Percentiles rank a stretch among this genome's conserved stretches.
Evolutionary conservation across 495 filamentous ascomycete genomes (phyloP).

Genomic region (Daldinia vernicosa): DNA sequence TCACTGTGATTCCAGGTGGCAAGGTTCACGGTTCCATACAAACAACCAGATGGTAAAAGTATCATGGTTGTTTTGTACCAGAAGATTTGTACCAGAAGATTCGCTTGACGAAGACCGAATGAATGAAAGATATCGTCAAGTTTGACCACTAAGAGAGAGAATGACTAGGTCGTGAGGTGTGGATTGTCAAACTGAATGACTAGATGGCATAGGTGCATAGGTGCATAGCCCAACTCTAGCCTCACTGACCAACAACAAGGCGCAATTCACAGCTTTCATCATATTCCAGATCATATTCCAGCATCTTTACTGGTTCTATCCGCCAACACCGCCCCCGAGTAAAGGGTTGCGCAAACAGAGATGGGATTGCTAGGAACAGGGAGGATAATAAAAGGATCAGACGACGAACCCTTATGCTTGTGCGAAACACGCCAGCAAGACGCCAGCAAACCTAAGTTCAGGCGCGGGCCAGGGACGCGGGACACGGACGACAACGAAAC

Average conservation of each 20-base stretch:
- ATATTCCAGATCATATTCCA: constrained; percentile 13
- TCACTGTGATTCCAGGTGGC: constrained; percentile 33
- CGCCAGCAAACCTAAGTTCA: background rate
- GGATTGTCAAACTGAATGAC: constrained; percentile 11
- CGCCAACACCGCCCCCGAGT: constrained; percentile 7
- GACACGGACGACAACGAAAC: background rate
- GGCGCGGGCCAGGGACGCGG: background rate
- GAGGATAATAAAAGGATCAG: background rate
- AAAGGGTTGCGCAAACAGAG: constrained; percentile 21
- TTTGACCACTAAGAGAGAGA: background rate
- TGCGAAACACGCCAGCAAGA: background rate
- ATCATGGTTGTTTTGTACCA: background rate
- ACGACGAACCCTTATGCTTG: background rate
- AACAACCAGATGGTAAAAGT: background rate
- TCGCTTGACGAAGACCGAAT: background rate
- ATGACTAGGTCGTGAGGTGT: constrained; percentile 4
- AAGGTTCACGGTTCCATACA: constrained; percentile 23
- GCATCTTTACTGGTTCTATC: constrained; percentile 19
- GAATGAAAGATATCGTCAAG: constrained; percentile 18
- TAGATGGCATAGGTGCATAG: background rate
- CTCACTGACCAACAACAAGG: constrained; percentile 21
- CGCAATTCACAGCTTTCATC: constrained; percentile 28
- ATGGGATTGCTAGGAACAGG: background rate
- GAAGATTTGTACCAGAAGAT: background rate
- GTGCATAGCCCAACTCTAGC: constrained; percentile 14